phyloP scores from a whole-genome alignment of 768 basidiomycete species.

The Leccinum arenicola region DNA sequence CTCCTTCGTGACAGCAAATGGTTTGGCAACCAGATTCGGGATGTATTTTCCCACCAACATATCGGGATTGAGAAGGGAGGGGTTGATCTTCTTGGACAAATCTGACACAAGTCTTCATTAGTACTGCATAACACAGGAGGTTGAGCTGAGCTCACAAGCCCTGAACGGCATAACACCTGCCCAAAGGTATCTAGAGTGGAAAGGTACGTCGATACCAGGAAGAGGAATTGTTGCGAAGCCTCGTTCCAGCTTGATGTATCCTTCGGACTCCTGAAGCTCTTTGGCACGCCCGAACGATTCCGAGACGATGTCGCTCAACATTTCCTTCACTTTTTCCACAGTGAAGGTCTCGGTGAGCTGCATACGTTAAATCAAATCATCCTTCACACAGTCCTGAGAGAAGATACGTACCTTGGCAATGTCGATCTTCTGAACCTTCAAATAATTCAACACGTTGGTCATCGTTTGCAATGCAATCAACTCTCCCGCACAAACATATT shows the following conservation, averaged over 20 bases:
- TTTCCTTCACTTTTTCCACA: slow-evolving; percentile 93
- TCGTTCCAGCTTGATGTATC: slow-evolving; percentile 91
- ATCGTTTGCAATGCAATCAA: slow-evolving; percentile 89
- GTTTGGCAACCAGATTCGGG: slow-evolving; percentile 91
- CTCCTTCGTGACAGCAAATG: slow-evolving; percentile 77
- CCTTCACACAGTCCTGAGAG: not conserved
- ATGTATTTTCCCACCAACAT: slow-evolving; percentile 95
- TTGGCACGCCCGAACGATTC: slow-evolving; percentile 73
- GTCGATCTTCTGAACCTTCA: slow-evolving; percentile 96
- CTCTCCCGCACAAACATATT: slow-evolving; percentile 99
- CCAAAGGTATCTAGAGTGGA: slow-evolving; percentile 99
- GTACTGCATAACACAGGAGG: not conserved
- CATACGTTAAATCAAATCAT: not conserved
- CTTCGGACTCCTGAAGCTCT: slow-evolving; percentile 77
- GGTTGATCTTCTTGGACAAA: slow-evolving; percentile 96
- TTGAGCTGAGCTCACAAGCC: slow-evolving; percentile 63
- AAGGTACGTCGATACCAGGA: slow-evolving; percentile 97
- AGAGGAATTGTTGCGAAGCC: slow-evolving; percentile 95
- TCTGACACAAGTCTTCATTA: slow-evolving; percentile 43
- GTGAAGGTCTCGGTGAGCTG: slow-evolving; percentile 86
- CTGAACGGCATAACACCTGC: slow-evolving; percentile 97
- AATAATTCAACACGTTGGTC: slow-evolving; percentile 94
- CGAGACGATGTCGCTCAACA: slow-evolving; percentile 89
- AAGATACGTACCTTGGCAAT: slow-evolving; percentile 64
- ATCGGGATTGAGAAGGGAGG: slow-evolving; percentile 88